A percentile compares a stretch with the other conserved stretches of the same genome.
These are phyloP conservation scores for Microsporum ferrugineum DNA, from an alignment of 2,329 filamentous ascomycete species.

Conservation along the genomic window DNA sequence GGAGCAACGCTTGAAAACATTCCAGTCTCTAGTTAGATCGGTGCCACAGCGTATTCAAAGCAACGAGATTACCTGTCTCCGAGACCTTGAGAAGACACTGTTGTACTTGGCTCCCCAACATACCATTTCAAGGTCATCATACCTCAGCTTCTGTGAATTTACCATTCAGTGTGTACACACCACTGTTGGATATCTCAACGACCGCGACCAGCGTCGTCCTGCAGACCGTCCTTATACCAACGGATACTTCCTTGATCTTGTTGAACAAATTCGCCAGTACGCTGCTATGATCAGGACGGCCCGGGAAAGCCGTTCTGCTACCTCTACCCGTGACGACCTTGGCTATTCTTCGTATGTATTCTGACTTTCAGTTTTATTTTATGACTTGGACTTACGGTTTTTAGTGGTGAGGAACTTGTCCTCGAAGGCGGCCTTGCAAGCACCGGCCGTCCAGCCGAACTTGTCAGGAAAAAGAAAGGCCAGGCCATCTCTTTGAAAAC, in stretches of 20 bases:
- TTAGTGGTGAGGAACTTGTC: conserved; percentile 59
- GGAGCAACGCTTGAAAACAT: conserved; percentile 62
- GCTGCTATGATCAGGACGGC: conserved; percentile 69
- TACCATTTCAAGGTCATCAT: conserved; percentile 62
- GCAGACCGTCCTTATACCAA: conserved; percentile 84
- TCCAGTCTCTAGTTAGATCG: conserved; percentile 67
- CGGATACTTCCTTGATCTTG: conserved; percentile 92
- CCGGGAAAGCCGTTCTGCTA: conserved; percentile 46
- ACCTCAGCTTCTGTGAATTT: conserved; percentile 79
- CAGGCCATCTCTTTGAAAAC: conserved; percentile 68
- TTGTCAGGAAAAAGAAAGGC: conserved; percentile 71
- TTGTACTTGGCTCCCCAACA: conserved; percentile 67
- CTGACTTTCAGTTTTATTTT: background rate
- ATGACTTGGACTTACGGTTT: conserved; percentile 26
- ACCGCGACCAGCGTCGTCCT: conserved; percentile 73
- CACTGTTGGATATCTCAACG: conserved; percentile 73
- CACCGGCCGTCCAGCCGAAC: conserved; percentile 71
- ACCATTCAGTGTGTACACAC: conserved; percentile 84
- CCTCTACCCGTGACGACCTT: conserved; percentile 34
- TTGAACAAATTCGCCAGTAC: conserved; percentile 86
- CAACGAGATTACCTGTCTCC: conserved; percentile 78
- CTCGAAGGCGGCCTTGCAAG: conserved; percentile 70
- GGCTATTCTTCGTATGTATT: conserved; percentile 39
- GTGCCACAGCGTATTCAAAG: conserved; percentile 67
- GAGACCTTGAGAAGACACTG: conserved; percentile 88